These are phyloP conservation scores for Leptomonas seymouri DNA, from an alignment of 208 protist species.

Conservation along the genomic window DNA sequence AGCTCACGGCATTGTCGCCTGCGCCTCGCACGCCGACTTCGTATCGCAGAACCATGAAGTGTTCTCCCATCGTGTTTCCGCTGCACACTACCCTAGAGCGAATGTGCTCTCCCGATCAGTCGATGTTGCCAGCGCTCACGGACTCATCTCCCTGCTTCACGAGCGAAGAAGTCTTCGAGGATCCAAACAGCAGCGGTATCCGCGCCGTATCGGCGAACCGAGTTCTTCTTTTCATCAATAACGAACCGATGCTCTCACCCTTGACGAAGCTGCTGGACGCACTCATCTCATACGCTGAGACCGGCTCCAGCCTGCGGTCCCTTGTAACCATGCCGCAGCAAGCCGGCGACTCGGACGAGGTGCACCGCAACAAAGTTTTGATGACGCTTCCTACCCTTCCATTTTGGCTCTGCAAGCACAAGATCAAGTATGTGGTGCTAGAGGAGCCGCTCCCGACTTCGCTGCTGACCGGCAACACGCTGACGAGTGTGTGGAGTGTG, in stretches of 20 bases:
- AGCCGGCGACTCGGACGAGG: constrained; percentile 18
- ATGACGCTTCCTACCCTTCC: constrained; percentile 30
- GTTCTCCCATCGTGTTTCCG: not conserved
- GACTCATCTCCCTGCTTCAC: constrained; percentile 2
- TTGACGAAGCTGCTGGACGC: constrained; percentile 49
- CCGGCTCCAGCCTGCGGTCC: constrained; percentile 33
- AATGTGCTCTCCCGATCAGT: not conserved
- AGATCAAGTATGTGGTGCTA: constrained; percentile 50
- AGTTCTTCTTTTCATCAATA: constrained; percentile 49
- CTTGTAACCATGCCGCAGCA: constrained; percentile 19
- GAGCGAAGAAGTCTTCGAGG: constrained; percentile 18
- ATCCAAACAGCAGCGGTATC: not conserved
- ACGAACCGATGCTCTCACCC: constrained; percentile 37
- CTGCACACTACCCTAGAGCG: constrained; percentile 17
- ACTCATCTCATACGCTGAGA: constrained; percentile 28
- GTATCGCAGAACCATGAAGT: not conserved
- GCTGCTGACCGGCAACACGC: constrained; percentile 11
- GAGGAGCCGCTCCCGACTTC: constrained; percentile 36
- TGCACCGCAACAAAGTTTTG: constrained; percentile 16
- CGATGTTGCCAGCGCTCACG: not conserved
- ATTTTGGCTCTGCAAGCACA: constrained; percentile 55
- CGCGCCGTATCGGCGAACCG: constrained; percentile 22
- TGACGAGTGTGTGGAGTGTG: not conserved
- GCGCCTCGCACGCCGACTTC: not conserved
- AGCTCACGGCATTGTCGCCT: not conserved